Evolutionary conservation across 2,329 filamentous ascomycete species (phyloP).

Genomic region (Botrytis porri): DNA sequence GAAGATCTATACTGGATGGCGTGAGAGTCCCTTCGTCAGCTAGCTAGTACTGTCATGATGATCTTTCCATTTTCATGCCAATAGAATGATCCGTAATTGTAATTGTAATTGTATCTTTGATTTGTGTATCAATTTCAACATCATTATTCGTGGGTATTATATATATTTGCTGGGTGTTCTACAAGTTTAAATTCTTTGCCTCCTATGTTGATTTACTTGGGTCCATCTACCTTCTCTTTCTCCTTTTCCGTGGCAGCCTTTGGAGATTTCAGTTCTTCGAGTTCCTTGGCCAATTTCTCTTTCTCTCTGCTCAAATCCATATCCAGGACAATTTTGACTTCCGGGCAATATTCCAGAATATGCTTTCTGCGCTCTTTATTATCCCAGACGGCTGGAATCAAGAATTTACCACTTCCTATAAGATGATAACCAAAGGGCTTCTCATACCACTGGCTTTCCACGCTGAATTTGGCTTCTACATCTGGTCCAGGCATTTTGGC

Average conservation of each 20-base stretch:
- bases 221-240: background rate
- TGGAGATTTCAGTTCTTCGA: conserved; percentile 2
- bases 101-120: background rate
- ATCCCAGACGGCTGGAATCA: conserved; percentile 48
- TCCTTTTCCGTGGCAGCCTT: background rate
- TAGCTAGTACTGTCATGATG: background rate
- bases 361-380: conserved; percentile 44
- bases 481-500: conserved; percentile 30
- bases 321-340: conserved; percentile 53
- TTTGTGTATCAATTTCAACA: background rate
- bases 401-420: conserved; percentile 45
- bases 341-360: conserved; percentile 54
- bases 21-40: background rate
- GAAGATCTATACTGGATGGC: background rate
- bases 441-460: conserved; percentile 45
- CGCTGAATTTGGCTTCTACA: conserved; percentile 46
- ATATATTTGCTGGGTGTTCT: background rate
- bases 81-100: background rate
- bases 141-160: background rate
- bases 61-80: background rate
- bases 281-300: conserved; percentile 3
- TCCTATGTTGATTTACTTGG: background rate
- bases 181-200: background rate
- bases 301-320: conserved; percentile 43
- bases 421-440: conserved; percentile 55